Percentiles rank a stretch among this genome's conserved stretches.
Conservation (phyloP, 1,139 yeast species). For the Diutina neorugosa region DNA sequence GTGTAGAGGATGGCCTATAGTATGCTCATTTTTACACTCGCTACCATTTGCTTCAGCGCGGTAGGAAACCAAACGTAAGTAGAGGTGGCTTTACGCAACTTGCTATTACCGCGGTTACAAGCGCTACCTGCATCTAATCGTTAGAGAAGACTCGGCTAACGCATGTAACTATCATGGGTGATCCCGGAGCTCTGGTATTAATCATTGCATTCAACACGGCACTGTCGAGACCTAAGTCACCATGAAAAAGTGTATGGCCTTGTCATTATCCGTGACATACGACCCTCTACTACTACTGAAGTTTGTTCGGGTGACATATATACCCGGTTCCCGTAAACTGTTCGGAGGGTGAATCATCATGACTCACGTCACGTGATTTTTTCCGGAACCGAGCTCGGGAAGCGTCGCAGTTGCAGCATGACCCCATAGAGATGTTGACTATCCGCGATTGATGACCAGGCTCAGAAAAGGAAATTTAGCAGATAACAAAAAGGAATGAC, state of each 20-base stretch:
- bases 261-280: too few species aligned
- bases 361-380: neutral
- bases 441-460: neutral
- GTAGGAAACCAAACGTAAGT: neutral
- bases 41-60: neutral
- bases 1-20: too few species aligned
- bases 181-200: neutral
- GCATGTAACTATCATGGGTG: neutral
- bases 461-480: neutral
- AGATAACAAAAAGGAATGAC: too few species aligned
- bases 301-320: too few species aligned
- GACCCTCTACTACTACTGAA: too few species aligned
- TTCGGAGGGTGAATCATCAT: neutral
- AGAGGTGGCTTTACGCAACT: neutral
- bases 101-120: neutral
- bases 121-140: neutral
- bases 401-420: neutral
- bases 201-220: too few species aligned
- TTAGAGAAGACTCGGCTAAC: neutral
- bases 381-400: neutral
- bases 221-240: too few species aligned
- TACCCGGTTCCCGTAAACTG: too few species aligned
- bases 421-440: neutral
- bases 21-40: too few species aligned
- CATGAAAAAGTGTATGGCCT: too few species aligned